Base-by-base conservation (phyloP, 139 green algal genomes). In the Picochlorum sp. region DNA sequence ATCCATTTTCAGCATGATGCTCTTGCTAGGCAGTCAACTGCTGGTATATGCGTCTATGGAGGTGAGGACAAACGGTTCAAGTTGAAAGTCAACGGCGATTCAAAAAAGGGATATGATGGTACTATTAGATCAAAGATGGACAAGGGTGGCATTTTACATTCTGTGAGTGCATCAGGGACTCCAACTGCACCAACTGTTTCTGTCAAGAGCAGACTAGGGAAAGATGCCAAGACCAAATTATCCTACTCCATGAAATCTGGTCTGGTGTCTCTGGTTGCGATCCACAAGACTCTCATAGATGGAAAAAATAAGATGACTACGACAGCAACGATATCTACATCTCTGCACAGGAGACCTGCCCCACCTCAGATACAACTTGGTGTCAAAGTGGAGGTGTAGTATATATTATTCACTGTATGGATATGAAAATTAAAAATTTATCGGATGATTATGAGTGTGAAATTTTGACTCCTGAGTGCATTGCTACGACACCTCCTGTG, bases 381-480 rank as follows among this genome's bases (percentile, higher is more conserved):
- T 9, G 20, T 53, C 18, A 29, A 53, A 53, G 26, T 53, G 7
- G 44, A n/a, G n/a, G n/a, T n/a, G n/a, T n/a, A n/a, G n/a, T n/a
- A n/a, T n/a, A n/a, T n/a, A n/a, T n/a, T n/a, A n/a, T n/a, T n/a
- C n/a, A n/a, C n/a, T n/a, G n/a, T n/a, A n/a, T n/a, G n/a, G n/a
- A n/a, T n/a, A n/a, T n/a, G n/a, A n/a, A n/a, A n/a, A n/a, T n/a
- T n/a, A n/a, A n/a, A n/a, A n/a, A n/a, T n/a, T n/a, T 35, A 37
- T 24, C 8, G 14, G 12, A 0, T 39, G 1, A 56, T 37, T 35
- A 37, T 37, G 8, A 7, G 41, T 16, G 20, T 18, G 32, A 31
- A 30, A 18, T 26, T 22, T 97, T 98, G 71, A 96, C 91, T 4
- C 86, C 93, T 2, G 75, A 87, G 65, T 98, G 91, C 1, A 97